Conservation (phyloP, 2,329 filamentous ascomycete species). For the Chrysosporium queenslandicum region DNA sequence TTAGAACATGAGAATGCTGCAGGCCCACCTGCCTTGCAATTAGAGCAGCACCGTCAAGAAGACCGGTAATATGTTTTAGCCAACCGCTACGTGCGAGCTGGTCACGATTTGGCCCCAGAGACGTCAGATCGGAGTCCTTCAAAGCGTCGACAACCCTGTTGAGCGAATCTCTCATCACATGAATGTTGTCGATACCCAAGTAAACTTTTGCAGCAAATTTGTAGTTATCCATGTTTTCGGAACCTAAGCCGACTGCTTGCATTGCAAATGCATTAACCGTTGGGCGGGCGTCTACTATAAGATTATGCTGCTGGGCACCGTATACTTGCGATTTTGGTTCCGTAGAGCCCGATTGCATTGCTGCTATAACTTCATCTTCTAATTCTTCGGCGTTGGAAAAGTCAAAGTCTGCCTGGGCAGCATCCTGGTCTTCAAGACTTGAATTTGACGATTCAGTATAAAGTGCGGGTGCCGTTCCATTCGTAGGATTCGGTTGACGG, state of each 20-base stretch:
- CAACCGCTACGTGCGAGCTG: slow-evolving; percentile 74
- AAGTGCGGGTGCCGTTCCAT: slow-evolving; percentile 30
- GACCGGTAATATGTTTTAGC: slow-evolving; percentile 76
- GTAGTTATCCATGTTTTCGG: slow-evolving; percentile 97
- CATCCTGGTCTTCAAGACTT: slow-evolving; percentile 45
- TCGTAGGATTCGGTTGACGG: slow-evolving; percentile 36
- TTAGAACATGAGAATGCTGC: slow-evolving; percentile 86
- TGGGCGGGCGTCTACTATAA: slow-evolving; percentile 92
- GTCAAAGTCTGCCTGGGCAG: slow-evolving; percentile 40
- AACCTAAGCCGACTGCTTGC: slow-evolving; percentile 84
- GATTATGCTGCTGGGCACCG: slow-evolving; percentile 82
- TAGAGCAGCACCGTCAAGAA: slow-evolving; percentile 73
- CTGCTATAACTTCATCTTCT: slow-evolving; percentile 57
- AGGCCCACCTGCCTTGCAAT: slow-evolving; percentile 84
- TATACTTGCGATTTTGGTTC: slow-evolving; percentile 60
- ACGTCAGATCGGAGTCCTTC: slow-evolving; percentile 83
- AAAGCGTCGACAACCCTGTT: slow-evolving; percentile 78
- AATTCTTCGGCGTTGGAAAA: slow-evolving; percentile 53
- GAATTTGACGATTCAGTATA: slow-evolving; percentile 36
- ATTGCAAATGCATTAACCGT: slow-evolving; percentile 91
- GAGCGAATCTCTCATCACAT: slow-evolving; percentile 90
- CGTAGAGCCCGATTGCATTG: slow-evolving; percentile 48
- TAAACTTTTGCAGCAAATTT: slow-evolving; percentile 84
- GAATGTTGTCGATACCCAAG: slow-evolving; percentile 94
- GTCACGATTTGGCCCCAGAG: slow-evolving; percentile 71